A percentile compares a stretch with the other conserved stretches of the same genome.
Conservation (phyloP, 306 rosid genomes). For the Rosa persica region DNA sequence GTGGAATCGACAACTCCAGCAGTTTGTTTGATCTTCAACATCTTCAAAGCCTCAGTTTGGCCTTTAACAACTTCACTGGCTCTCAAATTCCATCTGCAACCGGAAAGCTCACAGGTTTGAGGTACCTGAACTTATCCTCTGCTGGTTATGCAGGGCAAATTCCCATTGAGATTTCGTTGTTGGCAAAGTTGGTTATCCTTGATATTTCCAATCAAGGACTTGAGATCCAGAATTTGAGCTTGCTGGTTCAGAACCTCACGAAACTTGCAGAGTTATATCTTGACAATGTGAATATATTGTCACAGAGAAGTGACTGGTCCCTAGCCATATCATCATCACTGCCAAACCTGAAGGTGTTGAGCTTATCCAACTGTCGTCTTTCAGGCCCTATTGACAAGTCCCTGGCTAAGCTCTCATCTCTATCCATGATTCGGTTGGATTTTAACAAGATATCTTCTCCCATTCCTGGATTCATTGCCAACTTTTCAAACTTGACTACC, state of each 20-base stretch:
- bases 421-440: constrained; percentile 9
- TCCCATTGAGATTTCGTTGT: constrained; percentile 26
- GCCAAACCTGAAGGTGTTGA: constrained; percentile 25
- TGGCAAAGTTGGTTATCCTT: constrained; percentile 24
- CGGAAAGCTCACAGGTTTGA: constrained; percentile 17
- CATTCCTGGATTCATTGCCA: constrained; percentile 10
- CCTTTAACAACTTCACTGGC: constrained; percentile 7
- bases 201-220: constrained; percentile 26
- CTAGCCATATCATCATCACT: constrained; percentile 18
- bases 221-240: constrained; percentile 22
- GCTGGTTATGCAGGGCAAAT: constrained; percentile 22
- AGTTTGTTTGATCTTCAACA: constrained; percentile 5
- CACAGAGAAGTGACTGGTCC: constrained; percentile 43
- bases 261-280: constrained; percentile 35
- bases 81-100: constrained; percentile 22
- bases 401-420: constrained; percentile 11
- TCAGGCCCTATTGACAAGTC: constrained; percentile 24
- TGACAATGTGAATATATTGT: constrained; percentile 42
- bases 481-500: constrained; percentile 23
- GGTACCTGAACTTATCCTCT: constrained; percentile 23
- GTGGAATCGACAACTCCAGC: background rate
- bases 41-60: background rate
- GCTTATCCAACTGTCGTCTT: constrained; percentile 20
- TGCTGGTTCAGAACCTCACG: constrained; percentile 29
- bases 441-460: background rate